Evolutionary conservation across 2,329 filamentous ascomycete species (phyloP).

Genomic region (Alternaria consortialis): DNA sequence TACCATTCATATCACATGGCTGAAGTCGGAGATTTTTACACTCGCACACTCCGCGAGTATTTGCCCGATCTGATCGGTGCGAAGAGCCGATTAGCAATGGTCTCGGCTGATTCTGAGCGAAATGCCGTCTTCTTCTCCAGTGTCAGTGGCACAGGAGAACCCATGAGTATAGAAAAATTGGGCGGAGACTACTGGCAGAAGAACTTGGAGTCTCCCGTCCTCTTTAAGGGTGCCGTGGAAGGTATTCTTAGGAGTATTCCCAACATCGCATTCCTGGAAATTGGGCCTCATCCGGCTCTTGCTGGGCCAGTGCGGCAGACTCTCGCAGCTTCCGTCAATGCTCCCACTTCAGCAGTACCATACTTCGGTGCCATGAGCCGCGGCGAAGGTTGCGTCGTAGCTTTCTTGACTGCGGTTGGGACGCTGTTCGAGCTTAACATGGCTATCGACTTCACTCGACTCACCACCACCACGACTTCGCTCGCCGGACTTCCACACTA

Average conservation of each 20-base stretch:
- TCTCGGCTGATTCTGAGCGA: no score
- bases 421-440: slow-evolving; percentile 13
- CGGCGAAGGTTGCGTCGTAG: neutral
- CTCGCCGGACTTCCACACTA: slow-evolving; percentile 22
- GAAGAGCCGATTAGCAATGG: no score
- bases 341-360: neutral
- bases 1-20: slow-evolving; percentile 45
- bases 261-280: slow-evolving; percentile 17
- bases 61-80: neutral
- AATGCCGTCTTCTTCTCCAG: slow-evolving; percentile 17
- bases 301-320: slow-evolving; percentile 24
- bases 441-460: slow-evolving; percentile 8
- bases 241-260: neutral
- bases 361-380: neutral
- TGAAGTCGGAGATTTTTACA: slow-evolving; percentile 4
- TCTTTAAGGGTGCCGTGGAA: slow-evolving; percentile 12
- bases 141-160: slow-evolving; percentile 11
- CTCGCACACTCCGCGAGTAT: slow-evolving; percentile 12
- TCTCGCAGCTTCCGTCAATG: neutral
- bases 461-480: neutral
- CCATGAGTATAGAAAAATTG: neutral
- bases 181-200: slow-evolving; percentile 25
- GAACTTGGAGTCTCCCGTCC: slow-evolving; percentile 24
- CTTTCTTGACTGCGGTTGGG: slow-evolving; percentile 16
- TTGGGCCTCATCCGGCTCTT: slow-evolving; percentile 26